A percentile compares a stretch with the other conserved stretches of the same genome.
Conservation (phyloP, 257 asterid genomes). For the Linderniella brevidens region DNA sequence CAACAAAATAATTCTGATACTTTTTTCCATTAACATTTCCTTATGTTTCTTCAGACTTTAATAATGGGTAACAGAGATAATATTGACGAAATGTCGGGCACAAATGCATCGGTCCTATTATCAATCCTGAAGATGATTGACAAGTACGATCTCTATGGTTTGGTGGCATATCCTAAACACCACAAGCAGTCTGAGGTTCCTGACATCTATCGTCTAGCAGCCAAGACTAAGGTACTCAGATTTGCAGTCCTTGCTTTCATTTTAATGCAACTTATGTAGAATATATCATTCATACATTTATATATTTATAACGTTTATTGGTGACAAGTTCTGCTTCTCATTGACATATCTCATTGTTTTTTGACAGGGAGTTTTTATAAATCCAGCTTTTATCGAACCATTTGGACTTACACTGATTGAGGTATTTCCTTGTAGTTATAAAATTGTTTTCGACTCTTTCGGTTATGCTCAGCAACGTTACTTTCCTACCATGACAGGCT, state of each 20-base stretch:
- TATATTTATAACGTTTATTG: too few species aligned
- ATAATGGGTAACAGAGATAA: conserved; percentile 97
- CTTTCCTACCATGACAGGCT: conserved; percentile 35
- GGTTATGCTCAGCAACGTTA: conserved; percentile 1
- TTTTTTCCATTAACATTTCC: background rate
- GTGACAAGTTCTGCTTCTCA: too few species aligned
- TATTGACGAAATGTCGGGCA: conserved; percentile 94
- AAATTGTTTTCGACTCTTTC: background rate
- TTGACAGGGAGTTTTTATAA: conserved; percentile 92
- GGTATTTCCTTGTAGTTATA: conserved; percentile 28
- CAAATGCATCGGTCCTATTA: conserved; percentile 73
- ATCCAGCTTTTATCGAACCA: conserved; percentile 97
- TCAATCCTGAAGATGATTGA: conserved; percentile 90
- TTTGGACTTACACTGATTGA: conserved; percentile 96
- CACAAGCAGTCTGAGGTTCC: conserved; percentile 95
- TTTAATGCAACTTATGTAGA: background rate
- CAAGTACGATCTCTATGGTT: conserved; percentile 95
- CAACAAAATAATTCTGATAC: too few species aligned
- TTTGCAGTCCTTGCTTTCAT: background rate
- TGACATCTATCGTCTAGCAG: conserved; percentile 90
- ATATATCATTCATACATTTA: too few species aligned
- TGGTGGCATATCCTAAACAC: conserved; percentile 98
- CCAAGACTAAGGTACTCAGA: conserved; percentile 76
- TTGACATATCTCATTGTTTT: background rate
- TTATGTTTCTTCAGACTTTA: conserved; percentile 49